A percentile compares a stretch with the other conserved stretches of the same genome.
phyloP scores from a whole-genome alignment of 2,329 filamentous ascomycete genomes.

The Fusarium sterilihyphosum region DNA sequence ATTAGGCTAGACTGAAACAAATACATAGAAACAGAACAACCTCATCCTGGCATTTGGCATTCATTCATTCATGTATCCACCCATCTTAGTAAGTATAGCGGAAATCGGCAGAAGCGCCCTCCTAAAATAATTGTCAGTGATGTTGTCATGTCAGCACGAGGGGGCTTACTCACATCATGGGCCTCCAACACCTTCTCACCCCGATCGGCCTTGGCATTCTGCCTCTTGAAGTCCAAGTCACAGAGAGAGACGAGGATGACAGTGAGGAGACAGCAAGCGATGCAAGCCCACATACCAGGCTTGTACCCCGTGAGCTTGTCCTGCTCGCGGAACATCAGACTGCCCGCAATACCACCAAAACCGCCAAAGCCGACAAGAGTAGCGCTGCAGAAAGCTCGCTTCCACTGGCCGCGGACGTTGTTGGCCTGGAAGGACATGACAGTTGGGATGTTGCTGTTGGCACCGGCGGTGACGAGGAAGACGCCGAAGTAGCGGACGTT shows the following conservation, averaged over 20 bases:
- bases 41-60: background rate
- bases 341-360: conserved; percentile 80
- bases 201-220: conserved; percentile 62
- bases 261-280: conserved; percentile 59
- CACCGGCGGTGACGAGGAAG: conserved; percentile 79
- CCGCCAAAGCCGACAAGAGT: conserved; percentile 81
- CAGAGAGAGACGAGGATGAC: conserved; percentile 56
- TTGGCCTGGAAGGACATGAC: conserved; percentile 85
- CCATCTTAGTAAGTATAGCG: conserved; percentile 48
- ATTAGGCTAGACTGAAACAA: conserved; percentile 8
- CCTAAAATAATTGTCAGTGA: conserved; percentile 35
- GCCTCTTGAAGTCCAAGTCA: conserved; percentile 53
- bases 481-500: conserved; percentile 76
- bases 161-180: conserved; percentile 55
- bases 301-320: conserved; percentile 62
- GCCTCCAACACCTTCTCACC: conserved; percentile 63
- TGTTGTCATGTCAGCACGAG: background rate
- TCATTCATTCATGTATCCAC: background rate
- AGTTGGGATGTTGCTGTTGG: conserved; percentile 80
- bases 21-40: conserved; percentile 8
- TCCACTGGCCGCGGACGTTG: conserved; percentile 90
- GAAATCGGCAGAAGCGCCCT: conserved; percentile 45
- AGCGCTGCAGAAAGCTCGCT: conserved; percentile 81
- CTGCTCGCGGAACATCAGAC: conserved; percentile 73
- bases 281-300: conserved; percentile 65